These are phyloP conservation scores for Polytrichum commune DNA, from an alignment of 225 moss, liverwort and hornwort genomes.

Conservation along the genomic window DNA sequence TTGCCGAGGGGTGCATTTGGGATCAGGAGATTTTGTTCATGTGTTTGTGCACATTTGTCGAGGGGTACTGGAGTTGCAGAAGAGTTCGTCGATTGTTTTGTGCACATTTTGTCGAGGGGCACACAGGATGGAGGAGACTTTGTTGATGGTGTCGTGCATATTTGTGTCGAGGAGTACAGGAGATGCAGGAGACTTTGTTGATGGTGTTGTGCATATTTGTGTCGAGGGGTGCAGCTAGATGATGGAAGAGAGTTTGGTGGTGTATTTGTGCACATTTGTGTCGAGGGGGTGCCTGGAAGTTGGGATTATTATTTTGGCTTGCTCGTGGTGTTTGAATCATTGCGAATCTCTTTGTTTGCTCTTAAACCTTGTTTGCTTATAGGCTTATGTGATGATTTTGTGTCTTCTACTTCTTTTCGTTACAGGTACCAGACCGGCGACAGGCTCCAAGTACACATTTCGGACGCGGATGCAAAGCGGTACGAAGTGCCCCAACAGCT, in stretches of 20 bases:
- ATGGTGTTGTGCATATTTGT: no score
- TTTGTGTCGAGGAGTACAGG: background rate
- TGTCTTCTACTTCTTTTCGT: background rate
- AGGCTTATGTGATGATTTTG: no score
- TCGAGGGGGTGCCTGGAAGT: background rate
- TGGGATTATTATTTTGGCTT: background rate
- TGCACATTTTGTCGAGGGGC: background rate
- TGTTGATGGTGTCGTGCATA: background rate
- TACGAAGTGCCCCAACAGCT: constrained; percentile 38
- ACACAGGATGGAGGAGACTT: background rate
- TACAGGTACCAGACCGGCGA: constrained; percentile 34
- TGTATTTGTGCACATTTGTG: background rate
- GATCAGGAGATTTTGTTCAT: no score
- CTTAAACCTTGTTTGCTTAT: no score
- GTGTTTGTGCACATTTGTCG: no score
- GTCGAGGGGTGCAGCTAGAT: background rate
- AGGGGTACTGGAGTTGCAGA: no score
- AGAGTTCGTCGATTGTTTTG: no score
- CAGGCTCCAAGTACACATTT: constrained; percentile 38
- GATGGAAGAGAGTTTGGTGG: background rate
- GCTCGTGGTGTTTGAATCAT: background rate
- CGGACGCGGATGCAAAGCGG: constrained; percentile 25
- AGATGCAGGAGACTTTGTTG: no score
- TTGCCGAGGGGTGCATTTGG: background rate
- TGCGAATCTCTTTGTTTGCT: no score